Base-by-base conservation (phyloP, 257 asterid species). In the Osmanthus fragrans region DNA sequence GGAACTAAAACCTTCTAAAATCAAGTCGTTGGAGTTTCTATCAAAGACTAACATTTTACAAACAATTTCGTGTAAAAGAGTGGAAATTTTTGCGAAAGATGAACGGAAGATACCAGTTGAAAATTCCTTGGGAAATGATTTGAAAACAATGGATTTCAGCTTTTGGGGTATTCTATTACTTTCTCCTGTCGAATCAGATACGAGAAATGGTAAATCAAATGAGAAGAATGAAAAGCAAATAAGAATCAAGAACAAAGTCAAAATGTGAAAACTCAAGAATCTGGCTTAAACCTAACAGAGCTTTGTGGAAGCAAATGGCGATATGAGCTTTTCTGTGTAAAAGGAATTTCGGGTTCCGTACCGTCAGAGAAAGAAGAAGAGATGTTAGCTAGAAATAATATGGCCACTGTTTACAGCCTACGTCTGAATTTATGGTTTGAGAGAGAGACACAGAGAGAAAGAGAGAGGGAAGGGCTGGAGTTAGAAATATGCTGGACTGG, bases 21-120 rank as follows among this genome's bases (percentile, higher is more conserved):
- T 27, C 36, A 25, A 63, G 42, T 85, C 88, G 73, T 84, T 88
- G 19, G 87, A 79, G 39, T 76, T 82, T 40, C 81, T 67, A 9
- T 65, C 77, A 23, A 82, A 73, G 69, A 69, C 83, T 45, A 81
- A 9, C 89, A 87, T 87, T 73, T 70, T 79, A 30, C 11, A 9
- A 37, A 2, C 49, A 73, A 74, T 76, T 75, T 79, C 86, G 79
- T 79, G 70, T 33, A 75, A 63, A 37, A 7, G 78, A 63, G 19
- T 4, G 69, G 34, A 21, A 15, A 12, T 58, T n/a, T n/a, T 58
- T 23, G 3, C 29, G 9, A 23, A 58, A 58, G 29, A n/a, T n/a
- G 29, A n/a, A 10, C 25, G 12, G 51, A 12, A 42, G 51, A 42
- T 42, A 12, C 56, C 56, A 15, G 7, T 47, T 15, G n/a, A 47